Evolutionary conservation across 768 basidiomycete species (phyloP).

Genomic region (Zangia roseola): DNA sequence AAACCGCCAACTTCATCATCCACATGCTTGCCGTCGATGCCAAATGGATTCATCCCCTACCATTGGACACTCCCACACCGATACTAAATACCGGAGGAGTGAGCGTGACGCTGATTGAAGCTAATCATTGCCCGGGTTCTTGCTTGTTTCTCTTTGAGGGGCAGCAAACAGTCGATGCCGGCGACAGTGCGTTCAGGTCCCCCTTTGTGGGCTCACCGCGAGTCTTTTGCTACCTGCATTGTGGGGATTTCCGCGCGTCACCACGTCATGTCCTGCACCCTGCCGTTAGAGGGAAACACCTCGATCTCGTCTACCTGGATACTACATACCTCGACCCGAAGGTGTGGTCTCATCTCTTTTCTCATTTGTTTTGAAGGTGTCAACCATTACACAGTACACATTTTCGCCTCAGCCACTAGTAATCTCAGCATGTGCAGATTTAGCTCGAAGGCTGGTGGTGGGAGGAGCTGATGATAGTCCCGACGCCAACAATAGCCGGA

Average conservation of each 20-base stretch:
- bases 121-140: conserved; percentile 98
- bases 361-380: not conserved
- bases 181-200: conserved; percentile 76
- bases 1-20: conserved; percentile 87
- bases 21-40: conserved; percentile 89
- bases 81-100: conserved; percentile 86
- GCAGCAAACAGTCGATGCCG: conserved; percentile 82
- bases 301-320: conserved; percentile 91
- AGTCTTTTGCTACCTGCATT: conserved; percentile 88
- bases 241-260: conserved; percentile 91
- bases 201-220: conserved; percentile 65
- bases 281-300: conserved; percentile 70
- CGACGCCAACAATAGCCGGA: conserved; percentile 20
- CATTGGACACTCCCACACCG: conserved; percentile 70
- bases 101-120: conserved; percentile 90
- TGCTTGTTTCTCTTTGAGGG: conserved; percentile 95
- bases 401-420: conserved; percentile 97
- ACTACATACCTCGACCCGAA: conserved; percentile 94
- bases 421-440: conserved; percentile 86
- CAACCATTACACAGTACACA: conserved; percentile 57
- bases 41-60: conserved; percentile 86
- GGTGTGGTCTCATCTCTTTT: conserved; percentile 34
- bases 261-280: conserved; percentile 87
- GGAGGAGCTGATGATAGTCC: conserved; percentile 37
- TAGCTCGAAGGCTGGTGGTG: conserved; percentile 58